Evolutionary conservation across 306 rosid genomes (phyloP), one percentile per base, ranked within the genome.

Genomic region (Cyamopsis tetragonoloba): DNA sequence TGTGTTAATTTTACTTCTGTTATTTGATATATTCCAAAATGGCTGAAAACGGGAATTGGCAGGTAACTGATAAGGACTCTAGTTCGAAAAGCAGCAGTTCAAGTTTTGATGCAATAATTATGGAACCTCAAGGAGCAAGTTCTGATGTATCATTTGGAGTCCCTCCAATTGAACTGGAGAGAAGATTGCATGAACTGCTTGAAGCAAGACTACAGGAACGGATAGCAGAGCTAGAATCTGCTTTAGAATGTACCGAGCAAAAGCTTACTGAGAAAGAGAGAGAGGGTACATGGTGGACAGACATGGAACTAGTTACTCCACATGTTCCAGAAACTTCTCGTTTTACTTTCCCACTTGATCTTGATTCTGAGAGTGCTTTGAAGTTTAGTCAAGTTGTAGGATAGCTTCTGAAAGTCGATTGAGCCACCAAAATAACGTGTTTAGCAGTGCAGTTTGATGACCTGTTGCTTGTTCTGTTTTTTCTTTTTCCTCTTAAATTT

Each of bases 231-330:
- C 85, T 93, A 12, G 95, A 85, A 73, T 80, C 65, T 43, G 90
- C 87, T 57, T 73, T 93, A 77, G 90, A 93, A 69, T 77, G 75
- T 50, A 63, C 90, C 24, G 76, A 65, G 13, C 81, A 54, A 66
- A 83, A 83, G 68, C 81, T 86, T 56, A 37, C 34, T 0, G 86
- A 93, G 70, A 93, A 88, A 50, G 99, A 86, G 66, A 47, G 26
- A 22, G 95, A 88, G 84, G 66, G 56, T 62, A 78, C 85, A 7
- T 85, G 96, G 92, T 90, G 96, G 96, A 87, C 83, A 77, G 90
- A 88, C 74, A 75, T 86, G 23, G 88, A 85, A 18, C 49, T 43
- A 37, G 78, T 72, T 19, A 34, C 88, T 6, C 79, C 55, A 50
- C 85, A 77, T 34, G 69, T 78, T 64, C 88, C 87, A 59, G 84